phyloP scores from a whole-genome alignment of 2,329 filamentous ascomycete genomes.

The Helicocarpus griseus region DNA sequence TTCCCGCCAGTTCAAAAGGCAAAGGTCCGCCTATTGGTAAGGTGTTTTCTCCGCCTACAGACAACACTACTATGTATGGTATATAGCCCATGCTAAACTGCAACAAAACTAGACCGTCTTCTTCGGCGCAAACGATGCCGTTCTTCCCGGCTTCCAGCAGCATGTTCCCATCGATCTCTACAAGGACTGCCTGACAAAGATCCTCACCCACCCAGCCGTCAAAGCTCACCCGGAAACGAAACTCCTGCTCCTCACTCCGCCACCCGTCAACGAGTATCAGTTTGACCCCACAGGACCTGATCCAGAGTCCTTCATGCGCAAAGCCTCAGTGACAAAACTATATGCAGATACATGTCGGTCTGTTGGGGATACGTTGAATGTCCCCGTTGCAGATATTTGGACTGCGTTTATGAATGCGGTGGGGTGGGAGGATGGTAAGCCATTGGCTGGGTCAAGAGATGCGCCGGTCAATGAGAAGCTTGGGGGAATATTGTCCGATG shows the following conservation, averaged over 20 bases:
- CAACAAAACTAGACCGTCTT: conserved; percentile 53
- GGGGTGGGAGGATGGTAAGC: conserved; percentile 42
- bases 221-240: conserved; percentile 57
- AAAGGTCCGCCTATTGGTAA: conserved; percentile 35
- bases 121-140: conserved; percentile 85
- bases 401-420: conserved; percentile 60
- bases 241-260: conserved; percentile 66
- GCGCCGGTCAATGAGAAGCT: conserved; percentile 49
- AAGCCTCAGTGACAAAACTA: conserved; percentile 50
- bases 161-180: conserved; percentile 70
- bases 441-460: conserved; percentile 48
- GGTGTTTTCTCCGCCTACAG: background rate
- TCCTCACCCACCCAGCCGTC: conserved; percentile 63
- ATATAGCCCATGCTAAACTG: background rate
- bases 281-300: conserved; percentile 39
- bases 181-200: conserved; percentile 58
- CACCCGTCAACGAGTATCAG: conserved; percentile 71
- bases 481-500: conserved; percentile 45
- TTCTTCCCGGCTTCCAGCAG: conserved; percentile 58
- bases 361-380: conserved; percentile 44
- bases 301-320: conserved; percentile 43
- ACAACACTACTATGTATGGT: too few relatives aligned
- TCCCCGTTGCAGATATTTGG: conserved; percentile 72
- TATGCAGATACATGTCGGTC: conserved; percentile 59
- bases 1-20: conserved; percentile 56